Conservation (phyloP, 2,329 filamentous ascomycete genomes). For the Calonectria hawksworthii region DNA sequence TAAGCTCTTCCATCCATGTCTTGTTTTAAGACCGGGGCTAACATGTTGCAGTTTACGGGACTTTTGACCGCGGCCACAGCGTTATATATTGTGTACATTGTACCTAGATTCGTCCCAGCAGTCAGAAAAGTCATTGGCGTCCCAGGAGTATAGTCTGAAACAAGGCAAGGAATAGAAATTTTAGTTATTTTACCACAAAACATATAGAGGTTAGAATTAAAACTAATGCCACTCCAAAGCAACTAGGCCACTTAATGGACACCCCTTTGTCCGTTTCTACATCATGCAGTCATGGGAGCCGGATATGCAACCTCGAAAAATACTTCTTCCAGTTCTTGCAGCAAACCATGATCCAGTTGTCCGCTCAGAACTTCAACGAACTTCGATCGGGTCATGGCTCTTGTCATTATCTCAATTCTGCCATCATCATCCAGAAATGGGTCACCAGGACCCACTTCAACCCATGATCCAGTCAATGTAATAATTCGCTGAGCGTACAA, state of each 20-base stretch:
- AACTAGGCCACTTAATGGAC: neutral
- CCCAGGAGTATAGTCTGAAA: constrained; percentile 61
- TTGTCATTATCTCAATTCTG: neutral
- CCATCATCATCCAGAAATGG: neutral
- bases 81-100: constrained; percentile 65
- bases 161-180: neutral
- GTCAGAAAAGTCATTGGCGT: constrained; percentile 62
- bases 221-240: constrained; percentile 12
- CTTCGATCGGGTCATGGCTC: neutral
- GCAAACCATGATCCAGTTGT: neutral
- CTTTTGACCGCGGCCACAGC: constrained; percentile 62
- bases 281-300: neutral
- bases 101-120: constrained; percentile 65
- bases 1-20: constrained; percentile 51
- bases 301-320: constrained; percentile 4
- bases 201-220: constrained; percentile 23
- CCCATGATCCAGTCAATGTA: neutral
- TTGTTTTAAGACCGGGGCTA: constrained; percentile 26
- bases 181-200: neutral
- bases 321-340: neutral
- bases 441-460: neutral
- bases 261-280: neutral
- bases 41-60: constrained; percentile 64
- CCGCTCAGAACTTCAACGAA: neutral
- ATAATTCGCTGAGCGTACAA: neutral